Evolutionary conservation across 805 yeast genomes (phyloP).

Genomic region (Candida patagonica): DNA sequence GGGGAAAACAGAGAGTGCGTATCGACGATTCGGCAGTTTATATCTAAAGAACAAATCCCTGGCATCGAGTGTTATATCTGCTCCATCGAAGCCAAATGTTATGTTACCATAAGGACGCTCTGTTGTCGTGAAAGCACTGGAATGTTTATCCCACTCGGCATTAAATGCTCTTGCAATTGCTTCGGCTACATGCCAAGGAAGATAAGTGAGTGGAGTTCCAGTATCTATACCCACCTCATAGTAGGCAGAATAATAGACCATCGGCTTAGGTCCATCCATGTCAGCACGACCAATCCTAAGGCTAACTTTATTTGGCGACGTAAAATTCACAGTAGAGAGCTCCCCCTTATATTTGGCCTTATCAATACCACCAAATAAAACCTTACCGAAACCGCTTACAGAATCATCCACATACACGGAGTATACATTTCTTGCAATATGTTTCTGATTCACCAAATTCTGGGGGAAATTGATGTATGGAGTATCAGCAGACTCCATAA

Average conservation of each 20-base stretch:
- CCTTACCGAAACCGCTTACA: background rate
- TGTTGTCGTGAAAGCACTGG: too few relatives aligned
- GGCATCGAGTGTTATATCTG: constrained; percentile 20
- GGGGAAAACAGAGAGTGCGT: constrained; percentile 6
- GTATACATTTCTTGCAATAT: background rate
- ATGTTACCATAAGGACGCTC: too few relatives aligned
- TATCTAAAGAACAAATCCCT: too few relatives aligned
- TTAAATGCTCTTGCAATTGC: too few relatives aligned
- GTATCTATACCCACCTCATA: constrained; percentile 33
- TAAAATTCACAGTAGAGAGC: constrained; percentile 23
- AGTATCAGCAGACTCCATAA: too few relatives aligned
- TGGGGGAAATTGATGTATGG: constrained; percentile 59
- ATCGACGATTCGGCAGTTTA: too few relatives aligned
- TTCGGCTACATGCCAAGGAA: too few relatives aligned
- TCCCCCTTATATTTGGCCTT: constrained; percentile 1
- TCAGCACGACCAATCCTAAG: too few relatives aligned
- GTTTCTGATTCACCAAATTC: constrained; percentile 44
- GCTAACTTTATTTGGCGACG: constrained; percentile 23
- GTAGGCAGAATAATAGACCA: background rate
- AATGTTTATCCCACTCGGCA: too few relatives aligned
- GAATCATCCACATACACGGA: background rate
- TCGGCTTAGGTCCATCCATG: constrained; percentile 9
- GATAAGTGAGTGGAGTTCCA: constrained; percentile 44
- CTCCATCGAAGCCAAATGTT: constrained; percentile 20
- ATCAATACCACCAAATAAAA: constrained; percentile 1